A percentile compares a stretch with the other conserved stretches of the same genome.
Evolutionary conservation across 2,329 filamentous ascomycete genomes (phyloP).

Genomic region (Cercospora zeina): DNA sequence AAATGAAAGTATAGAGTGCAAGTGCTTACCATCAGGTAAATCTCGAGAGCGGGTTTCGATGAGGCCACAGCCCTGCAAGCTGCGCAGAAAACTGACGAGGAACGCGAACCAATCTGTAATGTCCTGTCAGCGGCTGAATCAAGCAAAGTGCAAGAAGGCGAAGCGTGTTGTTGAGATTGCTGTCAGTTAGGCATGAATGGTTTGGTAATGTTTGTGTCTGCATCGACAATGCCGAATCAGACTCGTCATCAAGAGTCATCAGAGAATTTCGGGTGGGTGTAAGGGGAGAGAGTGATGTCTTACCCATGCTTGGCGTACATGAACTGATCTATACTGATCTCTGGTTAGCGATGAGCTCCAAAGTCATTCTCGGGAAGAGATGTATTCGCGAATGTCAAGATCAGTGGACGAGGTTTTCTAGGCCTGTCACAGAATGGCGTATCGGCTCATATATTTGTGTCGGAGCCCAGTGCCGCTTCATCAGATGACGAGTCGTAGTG

Average conservation of each 20-base stretch:
- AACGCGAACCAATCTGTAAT: background rate
- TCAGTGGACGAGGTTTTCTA: slow-evolving; percentile 51
- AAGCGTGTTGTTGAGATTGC: background rate
- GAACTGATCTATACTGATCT: background rate
- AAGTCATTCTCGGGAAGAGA: background rate
- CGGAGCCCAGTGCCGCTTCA: slow-evolving; percentile 46
- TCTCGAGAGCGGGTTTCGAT: background rate
- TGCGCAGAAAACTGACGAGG: background rate
- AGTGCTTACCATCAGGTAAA: slow-evolving; percentile 6
- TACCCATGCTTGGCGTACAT: background rate
- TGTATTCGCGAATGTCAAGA: slow-evolving; percentile 19
- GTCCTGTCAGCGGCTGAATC: background rate
- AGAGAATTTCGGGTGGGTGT: slow-evolving; percentile 27
- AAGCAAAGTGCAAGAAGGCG: background rate
- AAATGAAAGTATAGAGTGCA: background rate
- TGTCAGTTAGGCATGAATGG: slow-evolving; percentile 42
- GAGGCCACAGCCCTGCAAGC: background rate
- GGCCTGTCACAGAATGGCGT: slow-evolving; percentile 46
- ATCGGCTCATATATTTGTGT: slow-evolving; percentile 39
- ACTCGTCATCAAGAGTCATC: slow-evolving; percentile 46
- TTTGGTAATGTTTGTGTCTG: slow-evolving; percentile 42
- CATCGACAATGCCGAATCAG: slow-evolving; percentile 43
- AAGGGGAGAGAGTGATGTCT: background rate
- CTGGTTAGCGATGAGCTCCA: background rate
- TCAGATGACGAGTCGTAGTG: slow-evolving; percentile 31